Evolutionary conservation across 257 asterid genomes (phyloP).

Genomic region (Galeopsis tetrahit): DNA sequence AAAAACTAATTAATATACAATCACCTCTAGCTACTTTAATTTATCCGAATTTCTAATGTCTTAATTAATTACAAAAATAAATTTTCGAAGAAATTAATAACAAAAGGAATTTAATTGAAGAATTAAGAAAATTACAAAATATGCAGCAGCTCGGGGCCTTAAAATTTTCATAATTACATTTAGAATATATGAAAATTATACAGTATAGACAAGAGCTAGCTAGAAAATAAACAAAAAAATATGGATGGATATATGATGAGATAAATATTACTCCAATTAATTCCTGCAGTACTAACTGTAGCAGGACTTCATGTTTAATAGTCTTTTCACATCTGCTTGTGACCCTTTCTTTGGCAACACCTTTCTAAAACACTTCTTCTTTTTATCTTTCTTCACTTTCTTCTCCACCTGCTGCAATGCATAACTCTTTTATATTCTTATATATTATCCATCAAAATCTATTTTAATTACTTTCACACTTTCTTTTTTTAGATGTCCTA

Average conservation of each 20-base stretch:
- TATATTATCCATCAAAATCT: too few relatives aligned
- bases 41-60: too few relatives aligned
- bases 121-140: too few relatives aligned
- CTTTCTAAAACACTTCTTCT: constrained; percentile 9
- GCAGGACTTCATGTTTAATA: constrained; percentile 2
- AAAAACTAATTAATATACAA: too few relatives aligned
- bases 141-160: too few relatives aligned
- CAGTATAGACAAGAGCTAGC: background rate
- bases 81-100: too few relatives aligned
- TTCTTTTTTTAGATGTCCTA: too few relatives aligned
- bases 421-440: background rate
- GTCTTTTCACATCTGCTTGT: constrained; percentile 1
- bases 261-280: too few relatives aligned
- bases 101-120: too few relatives aligned
- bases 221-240: background rate
- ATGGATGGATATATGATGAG: background rate
- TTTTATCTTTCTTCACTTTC: background rate
- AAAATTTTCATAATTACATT: background rate
- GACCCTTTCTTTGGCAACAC: constrained; percentile 22
- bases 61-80: too few relatives aligned
- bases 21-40: too few relatives aligned
- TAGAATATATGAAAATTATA: background rate
- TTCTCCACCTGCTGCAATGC: background rate
- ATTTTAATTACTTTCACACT: too few relatives aligned
- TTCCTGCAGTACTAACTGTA: background rate